A percentile compares a stretch with the other conserved stretches of the same genome.
phyloP scores from a whole-genome alignment of 140 eudicot species.

The Ambrosia hybrid region DNA sequence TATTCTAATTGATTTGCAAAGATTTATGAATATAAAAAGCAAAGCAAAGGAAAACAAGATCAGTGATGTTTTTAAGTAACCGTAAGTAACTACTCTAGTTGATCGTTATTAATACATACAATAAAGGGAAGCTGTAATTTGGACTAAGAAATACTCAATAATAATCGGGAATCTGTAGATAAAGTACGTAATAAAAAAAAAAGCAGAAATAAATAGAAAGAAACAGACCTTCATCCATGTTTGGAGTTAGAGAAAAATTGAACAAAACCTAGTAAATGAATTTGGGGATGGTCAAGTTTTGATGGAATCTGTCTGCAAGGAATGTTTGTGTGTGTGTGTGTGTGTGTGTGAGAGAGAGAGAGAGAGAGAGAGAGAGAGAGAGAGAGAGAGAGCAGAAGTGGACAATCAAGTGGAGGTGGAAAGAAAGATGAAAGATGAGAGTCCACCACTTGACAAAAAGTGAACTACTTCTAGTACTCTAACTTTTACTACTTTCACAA shows the following conservation, averaged over 20 bases:
- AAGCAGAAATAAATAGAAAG: no score
- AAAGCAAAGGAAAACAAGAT: no score
- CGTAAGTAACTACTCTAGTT: no score
- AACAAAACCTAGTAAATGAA: not conserved
- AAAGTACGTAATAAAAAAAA: constrained; percentile 1
- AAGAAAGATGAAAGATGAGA: constrained; percentile 7
- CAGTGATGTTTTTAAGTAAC: no score
- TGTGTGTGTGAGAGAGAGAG: no score
- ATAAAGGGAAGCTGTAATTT: no score
- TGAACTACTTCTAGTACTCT: not conserved
- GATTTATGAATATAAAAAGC: no score
- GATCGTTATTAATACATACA: no score
- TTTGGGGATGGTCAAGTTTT: constrained; percentile 5
- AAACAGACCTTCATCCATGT: constrained; percentile 17
- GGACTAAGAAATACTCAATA: not conserved
- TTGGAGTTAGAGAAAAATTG: not conserved
- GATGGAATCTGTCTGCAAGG: constrained; percentile 2
- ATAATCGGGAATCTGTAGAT: constrained; percentile 1
- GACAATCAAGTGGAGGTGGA: not conserved
- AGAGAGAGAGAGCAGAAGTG: not conserved
- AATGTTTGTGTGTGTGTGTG: no score
- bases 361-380: not conserved
- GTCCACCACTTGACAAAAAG: not conserved
- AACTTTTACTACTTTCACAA: not conserved
- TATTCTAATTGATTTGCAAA: no score